Base-by-base conservation (phyloP, 192 early-diverging fungal genomes). In the Umbelopsis vinacea region DNA sequence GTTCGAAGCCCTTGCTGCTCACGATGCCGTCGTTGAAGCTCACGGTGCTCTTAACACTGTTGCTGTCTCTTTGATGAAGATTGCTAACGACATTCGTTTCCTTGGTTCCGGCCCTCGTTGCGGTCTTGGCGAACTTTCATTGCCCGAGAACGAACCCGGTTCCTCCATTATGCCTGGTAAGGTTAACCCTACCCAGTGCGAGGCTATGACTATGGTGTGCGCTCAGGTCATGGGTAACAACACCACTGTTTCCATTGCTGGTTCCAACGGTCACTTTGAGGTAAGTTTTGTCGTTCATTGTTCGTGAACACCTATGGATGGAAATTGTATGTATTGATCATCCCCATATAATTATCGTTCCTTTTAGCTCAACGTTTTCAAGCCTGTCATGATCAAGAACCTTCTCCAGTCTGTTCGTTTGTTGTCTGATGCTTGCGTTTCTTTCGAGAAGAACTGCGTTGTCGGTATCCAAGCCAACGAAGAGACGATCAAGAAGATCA, bases 131-230 rank as follows among this genome's bases (percentile, higher is more conserved):
- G 98, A 99, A 83, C 88, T 99, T 67, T 83, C 80, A 74, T 89
- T 99, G 71, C 98, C 98, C 47, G 96, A 98, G 83, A 99, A 99
- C 81, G 98, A 99, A 82, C 98, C 98, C 48, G 98, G 98, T 69
- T 96, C 94, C 60, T 98, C 97, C 33, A 99, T 99, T 78, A 98
- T 99, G 97, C 96, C 96, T 46, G 97, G 97, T 67, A 98, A 99
- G 90, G 95, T 99, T 69, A 99, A 99, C 85, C 98, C 98, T 52
- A 99, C 98, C 19, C 98, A 99, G 84, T 97, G 94, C 86, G 97
- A 99, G 84, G 96, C 98, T 67, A 90, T 99, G 91, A 99, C 97
- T 29, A 99, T 99, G 97, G 94, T 98, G 45, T 97, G 96, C 81
- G 92, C 96, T 38, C 97, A 98, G 79, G 95, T 99, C 52, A 97